Conservation (phyloP, 306 rosid genomes). For the cucumber (Cucumis sativus) region DNA sequence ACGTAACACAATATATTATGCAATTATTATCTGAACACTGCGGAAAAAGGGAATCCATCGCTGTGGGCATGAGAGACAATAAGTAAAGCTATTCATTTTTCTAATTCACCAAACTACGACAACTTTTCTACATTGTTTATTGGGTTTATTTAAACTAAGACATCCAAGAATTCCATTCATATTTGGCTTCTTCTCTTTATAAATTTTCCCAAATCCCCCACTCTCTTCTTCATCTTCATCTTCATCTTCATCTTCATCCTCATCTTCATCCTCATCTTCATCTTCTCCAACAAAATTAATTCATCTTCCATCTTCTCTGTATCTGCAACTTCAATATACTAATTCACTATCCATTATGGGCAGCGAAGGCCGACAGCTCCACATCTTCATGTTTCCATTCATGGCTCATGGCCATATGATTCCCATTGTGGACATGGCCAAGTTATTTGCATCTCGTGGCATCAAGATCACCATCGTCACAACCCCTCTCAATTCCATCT, state of each 20-base stretch:
- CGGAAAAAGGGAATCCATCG: no score
- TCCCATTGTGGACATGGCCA: not conserved
- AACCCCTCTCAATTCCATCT: not conserved
- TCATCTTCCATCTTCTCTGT: not conserved
- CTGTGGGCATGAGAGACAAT: no score
- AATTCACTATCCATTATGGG: not conserved
- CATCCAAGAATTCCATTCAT: not conserved
- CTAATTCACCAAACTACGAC: no score
- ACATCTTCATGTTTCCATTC: not conserved
- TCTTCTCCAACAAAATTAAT: not conserved
- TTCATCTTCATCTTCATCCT: not conserved
- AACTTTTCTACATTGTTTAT: no score
- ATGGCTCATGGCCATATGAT: not conserved
- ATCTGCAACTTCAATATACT: not conserved
- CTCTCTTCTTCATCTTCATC: no score
- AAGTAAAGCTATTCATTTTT: no score
- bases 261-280: not conserved
- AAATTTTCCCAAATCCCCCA: not conserved
- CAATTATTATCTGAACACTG: no score
- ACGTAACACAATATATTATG: no score
- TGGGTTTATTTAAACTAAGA: not conserved
- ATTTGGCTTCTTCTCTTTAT: not conserved
- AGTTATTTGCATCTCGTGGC: not conserved
- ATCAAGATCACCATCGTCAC: not conserved
- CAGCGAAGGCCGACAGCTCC: not conserved